Conservation (phyloP, 495 filamentous ascomycete species). For the Talaromyces ruber region DNA sequence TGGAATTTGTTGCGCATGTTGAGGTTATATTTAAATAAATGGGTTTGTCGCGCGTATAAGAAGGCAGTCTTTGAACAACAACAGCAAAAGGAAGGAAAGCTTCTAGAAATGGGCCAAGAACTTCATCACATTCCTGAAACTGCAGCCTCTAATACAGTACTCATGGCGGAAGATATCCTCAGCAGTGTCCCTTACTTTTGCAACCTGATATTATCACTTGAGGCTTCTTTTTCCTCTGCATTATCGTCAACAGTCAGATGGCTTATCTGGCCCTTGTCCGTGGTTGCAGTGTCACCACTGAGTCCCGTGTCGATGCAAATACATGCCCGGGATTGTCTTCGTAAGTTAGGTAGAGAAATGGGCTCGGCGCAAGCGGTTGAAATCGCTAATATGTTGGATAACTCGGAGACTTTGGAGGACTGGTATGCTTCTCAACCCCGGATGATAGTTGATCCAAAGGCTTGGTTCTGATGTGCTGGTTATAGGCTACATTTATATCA, state of each 20-base stretch:
- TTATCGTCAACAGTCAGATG: background rate
- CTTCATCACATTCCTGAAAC: background rate
- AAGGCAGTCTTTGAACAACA: background rate
- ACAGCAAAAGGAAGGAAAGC: background rate
- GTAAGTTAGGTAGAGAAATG: background rate
- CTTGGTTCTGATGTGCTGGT: background rate
- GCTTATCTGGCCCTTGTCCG: background rate
- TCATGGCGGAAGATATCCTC: background rate
- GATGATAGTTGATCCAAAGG: background rate
- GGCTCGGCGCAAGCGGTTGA: background rate
- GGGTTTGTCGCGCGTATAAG: background rate
- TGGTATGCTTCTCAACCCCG: background rate
- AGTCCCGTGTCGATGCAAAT: background rate
- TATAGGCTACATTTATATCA: background rate
- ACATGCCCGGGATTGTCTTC: background rate
- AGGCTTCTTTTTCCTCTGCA: background rate
- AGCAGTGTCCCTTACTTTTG: background rate
- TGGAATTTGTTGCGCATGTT: constrained; percentile 1
- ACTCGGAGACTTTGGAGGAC: background rate
- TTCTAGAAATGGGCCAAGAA: background rate
- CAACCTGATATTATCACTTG: background rate
- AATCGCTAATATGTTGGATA: background rate
- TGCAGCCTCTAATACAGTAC: background rate
- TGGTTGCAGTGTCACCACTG: background rate
- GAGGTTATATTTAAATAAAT: background rate